These are phyloP conservation scores for Ophiostoma perfectum DNA, from an alignment of 2,329 filamentous ascomycete genomes.

Conservation along the genomic window DNA sequence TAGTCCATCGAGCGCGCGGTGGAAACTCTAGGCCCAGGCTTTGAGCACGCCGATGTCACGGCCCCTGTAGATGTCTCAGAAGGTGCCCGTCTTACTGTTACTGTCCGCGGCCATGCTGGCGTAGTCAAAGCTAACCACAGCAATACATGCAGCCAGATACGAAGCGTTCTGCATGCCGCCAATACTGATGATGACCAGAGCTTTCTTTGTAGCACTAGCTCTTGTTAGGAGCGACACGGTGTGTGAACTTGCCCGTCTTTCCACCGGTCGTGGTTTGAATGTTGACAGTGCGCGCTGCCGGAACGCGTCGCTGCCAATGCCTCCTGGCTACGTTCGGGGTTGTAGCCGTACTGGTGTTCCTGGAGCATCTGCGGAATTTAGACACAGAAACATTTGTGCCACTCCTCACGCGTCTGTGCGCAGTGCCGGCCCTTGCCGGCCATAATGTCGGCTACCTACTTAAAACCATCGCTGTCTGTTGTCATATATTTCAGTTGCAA, in stretches of 20 bases:
- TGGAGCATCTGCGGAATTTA: background rate
- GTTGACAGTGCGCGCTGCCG: background rate
- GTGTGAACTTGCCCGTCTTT: conserved; percentile 2
- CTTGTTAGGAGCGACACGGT: background rate
- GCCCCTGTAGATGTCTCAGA: conserved; percentile 2
- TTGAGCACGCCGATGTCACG: background rate
- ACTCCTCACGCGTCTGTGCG: background rate
- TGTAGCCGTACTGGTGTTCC: background rate
- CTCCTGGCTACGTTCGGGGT: background rate
- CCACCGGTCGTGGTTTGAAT: background rate
- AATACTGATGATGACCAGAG: background rate
- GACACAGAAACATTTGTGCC: background rate
- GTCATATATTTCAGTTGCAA: background rate
- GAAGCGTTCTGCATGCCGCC: conserved; percentile 2
- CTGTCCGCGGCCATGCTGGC: background rate
- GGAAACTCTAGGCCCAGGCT: background rate
- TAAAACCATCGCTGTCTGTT: background rate
- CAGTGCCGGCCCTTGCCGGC: background rate
- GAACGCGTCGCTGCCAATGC: background rate
- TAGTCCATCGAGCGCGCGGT: background rate
- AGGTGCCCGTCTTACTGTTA: background rate
- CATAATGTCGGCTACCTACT: background rate
- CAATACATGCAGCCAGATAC: background rate
- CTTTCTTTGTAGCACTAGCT: background rate
- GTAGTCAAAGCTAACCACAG: background rate